Evolutionary conservation across 768 basidiomycete genomes (phyloP), one percentile per base, ranked within the genome.

Genomic region (Boletus vermiculosoides): DNA sequence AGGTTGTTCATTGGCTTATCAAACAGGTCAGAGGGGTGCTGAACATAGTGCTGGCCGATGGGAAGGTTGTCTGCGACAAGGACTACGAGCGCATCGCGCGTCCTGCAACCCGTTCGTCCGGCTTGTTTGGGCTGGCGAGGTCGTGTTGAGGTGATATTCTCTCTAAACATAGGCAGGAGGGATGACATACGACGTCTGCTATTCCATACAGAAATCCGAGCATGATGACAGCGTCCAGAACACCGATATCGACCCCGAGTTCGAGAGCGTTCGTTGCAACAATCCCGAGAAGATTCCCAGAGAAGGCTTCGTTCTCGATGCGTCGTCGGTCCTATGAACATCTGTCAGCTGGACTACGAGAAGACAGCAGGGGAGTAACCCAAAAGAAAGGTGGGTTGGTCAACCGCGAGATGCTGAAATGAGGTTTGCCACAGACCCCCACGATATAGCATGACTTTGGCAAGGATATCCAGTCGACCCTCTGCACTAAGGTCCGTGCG

Each of bases 261-360:
- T n/a, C n/a, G n/a, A n/a, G n/a, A n/a, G n/a, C n/a, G n/a, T n/a
- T n/a, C n/a, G n/a, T n/a, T n/a, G n/a, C n/a, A n/a, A n/a, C n/a
- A n/a, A n/a, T n/a, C n/a, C n/a, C n/a, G n/a, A n/a, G n/a, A n/a
- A n/a, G 76, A 59, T 83, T 79, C 3, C 92, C 92, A 1, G 86
- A 84, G 66, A 95, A 95, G 5, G 94, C 93, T 64, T 94, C 89
- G 44, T 82, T 77, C 69, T 96, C 92, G 48, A 95, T 94, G 58
- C 76, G 79, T 25, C 93, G 83, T 25, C 93, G 85, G 65, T 94
- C 93, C 86, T 91, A 23, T 2, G 37, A n/a, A 36, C 11, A 45
- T 50, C 16, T 41, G 31, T 57, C 52, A 55, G 52, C n/a, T 52
- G 11, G 31, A 37, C 33, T 37, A 23, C 15, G 41, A 36, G 23